These are phyloP conservation scores for Flammula alnicola DNA, from an alignment of 1,284 basidiomycete species.

Conservation along the genomic window DNA sequence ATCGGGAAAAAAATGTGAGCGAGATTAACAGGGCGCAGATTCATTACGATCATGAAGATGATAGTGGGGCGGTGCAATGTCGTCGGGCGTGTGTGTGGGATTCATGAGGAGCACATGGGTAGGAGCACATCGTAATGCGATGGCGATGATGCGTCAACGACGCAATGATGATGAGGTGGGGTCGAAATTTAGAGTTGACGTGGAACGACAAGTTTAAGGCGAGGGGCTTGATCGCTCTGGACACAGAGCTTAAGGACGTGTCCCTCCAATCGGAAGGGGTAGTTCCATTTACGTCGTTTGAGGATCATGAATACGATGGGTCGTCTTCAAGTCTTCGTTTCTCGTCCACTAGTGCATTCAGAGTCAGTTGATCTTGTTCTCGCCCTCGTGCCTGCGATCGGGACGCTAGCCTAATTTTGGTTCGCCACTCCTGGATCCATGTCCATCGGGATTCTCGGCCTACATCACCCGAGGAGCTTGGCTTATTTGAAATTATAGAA, in stretches of 20 bases:
- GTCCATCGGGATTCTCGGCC: conserved; percentile 54
- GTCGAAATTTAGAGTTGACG: too few relatives aligned
- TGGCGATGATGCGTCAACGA: too few relatives aligned
- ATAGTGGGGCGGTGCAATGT: too few relatives aligned
- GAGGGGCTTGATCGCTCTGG: too few relatives aligned
- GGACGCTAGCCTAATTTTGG: conserved; percentile 44
- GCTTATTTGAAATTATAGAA: conserved; percentile 50
- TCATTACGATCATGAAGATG: conserved; percentile 26
- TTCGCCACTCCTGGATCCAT: conserved; percentile 62
- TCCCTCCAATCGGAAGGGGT: conserved; percentile 7
- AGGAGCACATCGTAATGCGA: too few relatives aligned
- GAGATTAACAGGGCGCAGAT: conserved; percentile 15
- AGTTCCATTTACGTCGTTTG: neutral
- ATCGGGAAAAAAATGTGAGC: conserved; percentile 16
- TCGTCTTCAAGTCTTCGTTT: conserved; percentile 47
- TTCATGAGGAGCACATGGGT: too few relatives aligned
- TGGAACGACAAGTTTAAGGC: too few relatives aligned
- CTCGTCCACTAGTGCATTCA: conserved; percentile 50
- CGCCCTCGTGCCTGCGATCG: conserved; percentile 49
- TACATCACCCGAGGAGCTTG: conserved; percentile 31
- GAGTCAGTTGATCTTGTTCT: conserved; percentile 40
- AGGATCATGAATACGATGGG: conserved; percentile 34
- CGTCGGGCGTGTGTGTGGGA: too few relatives aligned
- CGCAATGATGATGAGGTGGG: too few relatives aligned
- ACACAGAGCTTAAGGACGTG: too few relatives aligned